These are phyloP conservation scores for Zygotorulaspora chibaensis DNA, from an alignment of 805 yeast genomes.

Conservation along the genomic window DNA sequence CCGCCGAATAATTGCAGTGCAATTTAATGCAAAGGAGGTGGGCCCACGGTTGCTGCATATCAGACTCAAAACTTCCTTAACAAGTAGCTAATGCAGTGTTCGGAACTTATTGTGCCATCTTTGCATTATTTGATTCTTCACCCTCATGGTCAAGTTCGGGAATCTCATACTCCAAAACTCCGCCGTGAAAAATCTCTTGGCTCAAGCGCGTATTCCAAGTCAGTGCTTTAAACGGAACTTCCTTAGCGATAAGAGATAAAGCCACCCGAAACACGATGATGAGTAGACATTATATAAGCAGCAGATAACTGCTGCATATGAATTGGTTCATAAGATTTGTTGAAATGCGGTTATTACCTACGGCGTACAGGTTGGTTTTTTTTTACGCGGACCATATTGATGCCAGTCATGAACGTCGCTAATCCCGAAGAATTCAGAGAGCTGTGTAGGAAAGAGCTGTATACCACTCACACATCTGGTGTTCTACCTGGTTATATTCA, in stretches of 20 bases:
- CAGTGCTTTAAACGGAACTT: background rate
- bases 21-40: background rate
- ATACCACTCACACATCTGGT: slow-evolving; percentile 23
- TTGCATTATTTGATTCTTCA: background rate
- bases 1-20: background rate
- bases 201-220: background rate
- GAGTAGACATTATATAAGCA: background rate
- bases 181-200: background rate
- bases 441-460: slow-evolving; percentile 14
- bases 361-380: background rate
- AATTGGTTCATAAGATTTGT: background rate
- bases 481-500: slow-evolving; percentile 34
- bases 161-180: background rate
- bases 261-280: background rate
- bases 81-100: too few species aligned
- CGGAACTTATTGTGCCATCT: too few species aligned
- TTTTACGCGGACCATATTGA: background rate
- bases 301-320: background rate
- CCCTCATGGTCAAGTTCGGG: background rate
- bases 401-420: slow-evolving; percentile 4
- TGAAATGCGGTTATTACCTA: background rate
- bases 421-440: slow-evolving; percentile 13
- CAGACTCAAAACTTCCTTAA: background rate
- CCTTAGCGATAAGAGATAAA: slow-evolving; percentile 1
- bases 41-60: too few species aligned